A percentile compares a stretch with the other conserved stretches of the same genome.
These are phyloP conservation scores for Silene latifolia DNA, from an alignment of 148 eudicot genomes.

Conservation along the genomic window DNA sequence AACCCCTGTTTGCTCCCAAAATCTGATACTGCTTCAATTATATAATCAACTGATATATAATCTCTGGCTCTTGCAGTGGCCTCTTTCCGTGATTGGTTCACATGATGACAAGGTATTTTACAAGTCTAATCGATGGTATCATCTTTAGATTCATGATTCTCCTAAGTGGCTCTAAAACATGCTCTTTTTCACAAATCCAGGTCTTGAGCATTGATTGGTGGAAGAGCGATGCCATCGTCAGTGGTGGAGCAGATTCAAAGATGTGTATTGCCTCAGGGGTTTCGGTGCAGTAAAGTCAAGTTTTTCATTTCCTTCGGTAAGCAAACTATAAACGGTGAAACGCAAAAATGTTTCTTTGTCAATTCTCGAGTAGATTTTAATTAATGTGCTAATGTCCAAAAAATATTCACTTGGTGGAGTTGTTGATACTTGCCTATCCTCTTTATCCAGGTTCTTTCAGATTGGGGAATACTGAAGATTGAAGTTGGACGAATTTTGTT, in stretches of 20 bases:
- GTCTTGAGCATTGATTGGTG: conserved; percentile 94
- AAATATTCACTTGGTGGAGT: not conserved
- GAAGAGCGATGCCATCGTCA: conserved; percentile 70
- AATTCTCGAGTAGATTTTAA: too few species aligned
- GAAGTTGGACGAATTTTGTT: not conserved
- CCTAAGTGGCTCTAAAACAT: not conserved
- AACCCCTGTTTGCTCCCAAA: not conserved
- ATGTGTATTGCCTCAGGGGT: conserved; percentile 71
- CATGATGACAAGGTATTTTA: conserved; percentile 80
- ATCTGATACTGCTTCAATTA: not conserved
- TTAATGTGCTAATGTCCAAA: not conserved
- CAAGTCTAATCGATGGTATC: not conserved
- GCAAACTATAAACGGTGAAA: too few species aligned
- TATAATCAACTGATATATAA: not conserved
- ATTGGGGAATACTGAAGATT: not conserved
- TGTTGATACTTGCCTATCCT: not conserved
- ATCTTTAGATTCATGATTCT: not conserved
- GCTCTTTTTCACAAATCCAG: conserved; percentile 27
- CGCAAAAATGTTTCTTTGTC: too few species aligned
- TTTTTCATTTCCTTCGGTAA: conserved; percentile 18
- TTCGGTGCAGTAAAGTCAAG: conserved; percentile 42
- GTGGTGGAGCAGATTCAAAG: conserved; percentile 89
- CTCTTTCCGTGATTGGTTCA: conserved; percentile 68
- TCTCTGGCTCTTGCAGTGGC: conserved; percentile 66
- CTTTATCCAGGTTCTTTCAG: not conserved